Evolutionary conservation across 805 yeast species (phyloP), one percentile per base, ranked within the genome.

Genomic region (Pichia exigua): DNA sequence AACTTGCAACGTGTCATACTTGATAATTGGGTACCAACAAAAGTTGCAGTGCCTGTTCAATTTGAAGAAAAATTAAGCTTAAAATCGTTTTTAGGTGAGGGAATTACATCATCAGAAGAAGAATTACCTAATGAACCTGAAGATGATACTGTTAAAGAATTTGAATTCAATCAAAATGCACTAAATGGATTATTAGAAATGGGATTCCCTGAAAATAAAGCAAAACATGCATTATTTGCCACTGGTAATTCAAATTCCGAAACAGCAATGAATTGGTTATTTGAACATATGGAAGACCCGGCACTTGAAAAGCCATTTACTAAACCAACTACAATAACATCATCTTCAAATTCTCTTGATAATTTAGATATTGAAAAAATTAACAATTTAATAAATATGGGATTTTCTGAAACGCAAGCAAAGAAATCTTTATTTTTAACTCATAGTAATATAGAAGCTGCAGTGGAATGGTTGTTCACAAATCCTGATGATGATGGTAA

Each of bases 381-480:
- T 8, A 70, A 70, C 0, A 72, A 73, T 47, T 68, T 89, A 21
- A 67, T 68, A 13, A 73, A 74, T 8, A 92, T 94, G 98, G 99
- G 99, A 7, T 86, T 94, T 60, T 61, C 81, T 6, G 65, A 66
- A 1, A 73, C 77, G 47, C 71, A 87, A 51, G 83, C 94, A n/a
- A 75, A 67, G 47, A 87, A 87, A 57, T 96, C 97, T 0, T 70
- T 94, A 42, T 51, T 76, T 20, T 57, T 83, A 48, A 83, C 77
- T 58, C 67, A 71, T 8, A 78, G 79, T 27, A 85, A 85, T 61
- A 71, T 83, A 2, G 91, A 87, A 59, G 78, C 79, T 1, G 86
- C 98, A 4, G 85, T 90, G 5, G 97, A 90, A 54, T 94, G 98
- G 98, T 75, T 94, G 8, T 94, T 94, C 63, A 70, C 70, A 24